Conservation (phyloP, 2,329 filamentous ascomycete species). For the Colletotrichum tropicicola region DNA sequence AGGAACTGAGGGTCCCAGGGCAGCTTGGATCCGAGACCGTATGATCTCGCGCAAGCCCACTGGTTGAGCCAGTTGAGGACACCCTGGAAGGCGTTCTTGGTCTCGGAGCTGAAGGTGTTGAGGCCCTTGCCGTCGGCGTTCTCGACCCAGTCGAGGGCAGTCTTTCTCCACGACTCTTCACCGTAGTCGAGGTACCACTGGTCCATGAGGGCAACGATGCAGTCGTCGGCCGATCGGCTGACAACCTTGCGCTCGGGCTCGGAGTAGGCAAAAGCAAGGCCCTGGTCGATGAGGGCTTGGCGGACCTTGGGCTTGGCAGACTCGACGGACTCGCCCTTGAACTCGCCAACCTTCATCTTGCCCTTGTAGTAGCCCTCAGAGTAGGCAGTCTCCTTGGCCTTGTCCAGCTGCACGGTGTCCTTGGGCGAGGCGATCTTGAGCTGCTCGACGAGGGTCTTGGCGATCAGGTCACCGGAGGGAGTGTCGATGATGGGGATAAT, state of each 20-base stretch:
- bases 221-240: conserved; percentile 89
- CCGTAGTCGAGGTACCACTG: conserved; percentile 99
- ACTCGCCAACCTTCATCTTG: conserved; percentile 86
- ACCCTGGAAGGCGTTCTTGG: conserved; percentile 82
- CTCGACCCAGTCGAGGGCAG: conserved; percentile 76
- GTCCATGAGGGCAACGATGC: conserved; percentile 90
- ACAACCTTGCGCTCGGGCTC: conserved; percentile 93
- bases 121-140: conserved; percentile 73
- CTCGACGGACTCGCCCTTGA: conserved; percentile 86
- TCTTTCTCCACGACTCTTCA: conserved; percentile 84
- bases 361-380: conserved; percentile 95
- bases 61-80: conserved; percentile 93
- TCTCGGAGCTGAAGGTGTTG: conserved; percentile 82
- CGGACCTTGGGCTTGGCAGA: conserved; percentile 87
- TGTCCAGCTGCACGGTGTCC: conserved; percentile 87
- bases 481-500: conserved; percentile 91
- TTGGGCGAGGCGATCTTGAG: conserved; percentile 98
- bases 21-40: conserved; percentile 91
- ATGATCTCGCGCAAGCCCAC: conserved; percentile 94
- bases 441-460: conserved; percentile 85
- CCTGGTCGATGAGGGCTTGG: conserved; percentile 77
- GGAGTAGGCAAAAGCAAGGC: conserved; percentile 88
- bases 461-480: conserved; percentile 87
- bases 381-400: conserved; percentile 94
- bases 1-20: conserved; percentile 93